These are phyloP conservation scores for Picea glauca DNA, from an alignment of 75 land plant genomes.

Conservation along the genomic window DNA sequence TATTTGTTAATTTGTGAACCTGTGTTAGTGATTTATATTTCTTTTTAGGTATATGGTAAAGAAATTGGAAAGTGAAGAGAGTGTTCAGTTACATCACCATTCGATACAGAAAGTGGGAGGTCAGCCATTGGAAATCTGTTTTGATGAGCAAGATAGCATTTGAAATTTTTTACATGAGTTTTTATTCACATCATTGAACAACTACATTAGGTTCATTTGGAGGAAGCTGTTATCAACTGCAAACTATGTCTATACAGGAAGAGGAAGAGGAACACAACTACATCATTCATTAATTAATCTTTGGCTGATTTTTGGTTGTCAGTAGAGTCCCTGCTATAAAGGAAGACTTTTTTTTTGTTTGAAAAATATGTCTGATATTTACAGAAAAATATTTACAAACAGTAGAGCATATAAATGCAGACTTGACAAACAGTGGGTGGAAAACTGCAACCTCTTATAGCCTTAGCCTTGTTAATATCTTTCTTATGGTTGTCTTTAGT, in stretches of 20 bases:
- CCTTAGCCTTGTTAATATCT: too few relatives aligned
- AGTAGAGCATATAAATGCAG: too few relatives aligned
- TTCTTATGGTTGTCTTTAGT: too few relatives aligned
- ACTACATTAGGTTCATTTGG: background rate
- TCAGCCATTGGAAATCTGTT: background rate
- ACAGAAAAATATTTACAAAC: too few relatives aligned
- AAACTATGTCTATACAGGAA: background rate
- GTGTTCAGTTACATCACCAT: background rate
- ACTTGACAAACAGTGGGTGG: too few relatives aligned
- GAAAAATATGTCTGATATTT: too few relatives aligned
- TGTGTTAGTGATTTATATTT: background rate
- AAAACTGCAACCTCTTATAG: too few relatives aligned
- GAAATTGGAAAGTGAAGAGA: constrained; percentile 1
- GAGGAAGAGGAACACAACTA: too few relatives aligned
- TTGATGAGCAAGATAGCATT: background rate
- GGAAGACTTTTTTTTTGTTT: too few relatives aligned
- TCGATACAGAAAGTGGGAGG: background rate
- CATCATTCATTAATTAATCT: too few relatives aligned
- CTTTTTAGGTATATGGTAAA: constrained; percentile 5
- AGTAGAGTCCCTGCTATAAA: too few relatives aligned
- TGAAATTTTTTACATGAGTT: background rate
- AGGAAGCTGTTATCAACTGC: background rate
- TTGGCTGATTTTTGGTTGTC: too few relatives aligned
- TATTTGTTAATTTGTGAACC: background rate
- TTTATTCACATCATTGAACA: background rate